phyloP scores from a whole-genome alignment of 2,329 filamentous ascomycete genomes.

The Hirsutella rhossiliensis region DNA sequence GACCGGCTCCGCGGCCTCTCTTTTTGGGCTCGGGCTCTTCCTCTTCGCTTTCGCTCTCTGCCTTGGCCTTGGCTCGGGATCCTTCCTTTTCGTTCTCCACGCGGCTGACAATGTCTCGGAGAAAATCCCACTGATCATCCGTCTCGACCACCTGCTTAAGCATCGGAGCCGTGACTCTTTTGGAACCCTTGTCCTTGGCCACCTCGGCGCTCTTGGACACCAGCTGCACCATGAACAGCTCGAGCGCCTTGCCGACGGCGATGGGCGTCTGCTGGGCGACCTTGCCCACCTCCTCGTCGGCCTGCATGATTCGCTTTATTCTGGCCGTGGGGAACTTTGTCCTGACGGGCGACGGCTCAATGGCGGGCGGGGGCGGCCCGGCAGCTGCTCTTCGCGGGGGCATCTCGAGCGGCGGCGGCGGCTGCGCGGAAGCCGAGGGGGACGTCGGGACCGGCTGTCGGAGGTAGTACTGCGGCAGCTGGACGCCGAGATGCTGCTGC shows the following conservation, averaged over 20 bases:
- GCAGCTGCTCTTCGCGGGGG: conserved; percentile 19
- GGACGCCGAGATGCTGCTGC: conserved; percentile 1
- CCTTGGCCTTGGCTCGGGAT: conserved; percentile 28
- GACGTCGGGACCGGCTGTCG: neutral
- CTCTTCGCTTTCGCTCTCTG: conserved; percentile 42
- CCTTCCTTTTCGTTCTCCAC: conserved; percentile 50
- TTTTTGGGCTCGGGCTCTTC: conserved; percentile 34
- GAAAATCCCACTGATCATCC: conserved; percentile 89
- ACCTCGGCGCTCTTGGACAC: conserved; percentile 81
- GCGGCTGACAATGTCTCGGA: conserved; percentile 80
- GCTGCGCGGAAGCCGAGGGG: neutral
- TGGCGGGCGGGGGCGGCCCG: conserved; percentile 22
- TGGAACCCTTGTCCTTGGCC: conserved; percentile 70
- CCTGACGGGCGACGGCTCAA: conserved; percentile 62
- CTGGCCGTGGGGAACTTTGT: conserved; percentile 95
- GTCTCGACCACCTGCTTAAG: conserved; percentile 81
- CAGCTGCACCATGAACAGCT: conserved; percentile 94
- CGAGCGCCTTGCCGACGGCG: conserved; percentile 87
- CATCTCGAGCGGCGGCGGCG: conserved; percentile 13
- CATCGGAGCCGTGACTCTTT: conserved; percentile 81
- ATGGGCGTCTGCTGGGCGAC: conserved; percentile 96
- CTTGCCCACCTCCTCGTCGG: conserved; percentile 96
- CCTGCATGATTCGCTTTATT: conserved; percentile 99
- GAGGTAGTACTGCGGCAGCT: conserved; percentile 2
- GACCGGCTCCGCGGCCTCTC: conserved; percentile 31